Base-by-base conservation (phyloP, 2,329 filamentous ascomycete genomes). In the Xenosphaeropsis pyriputrescens region DNA sequence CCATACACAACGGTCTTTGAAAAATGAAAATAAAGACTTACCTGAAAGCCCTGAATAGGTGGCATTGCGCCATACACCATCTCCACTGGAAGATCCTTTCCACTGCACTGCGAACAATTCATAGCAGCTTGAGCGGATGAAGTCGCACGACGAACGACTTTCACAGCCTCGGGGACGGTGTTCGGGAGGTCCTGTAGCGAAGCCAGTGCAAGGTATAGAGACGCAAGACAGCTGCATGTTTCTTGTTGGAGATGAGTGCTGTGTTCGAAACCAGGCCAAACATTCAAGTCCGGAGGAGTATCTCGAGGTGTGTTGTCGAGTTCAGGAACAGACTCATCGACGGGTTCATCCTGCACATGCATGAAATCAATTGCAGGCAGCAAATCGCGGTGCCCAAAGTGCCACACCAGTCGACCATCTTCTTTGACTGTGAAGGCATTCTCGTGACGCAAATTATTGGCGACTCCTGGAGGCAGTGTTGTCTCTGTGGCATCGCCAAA, bases 31-130 rank as follows among this genome's bases (percentile, higher is more conserved):
- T 26, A 26, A 11, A 6, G 12, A 26, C 22, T 5, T 6, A 26
- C 22, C 22, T 77, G 73, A 43, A 72, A 69, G 19, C 60, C 47
- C 37, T 69, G 64, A 36, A 74, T 62, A 16, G 63, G 58, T 1
- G 60, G 57, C 1, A 56, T 51, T 19, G 53, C 44, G 5, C 64
- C 57, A 6, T 57, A 48, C 13, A 60, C 34, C 22, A 59, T 39
- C 26, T 26, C 22, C 22, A 26, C 22, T 9, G 22, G 22, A 26
- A 26, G 4, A 26, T 26, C 8, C 8, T 57, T 52, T 17, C 58
- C 54, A 36, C 62, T 64, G 55, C 73, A 78, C 13, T 53, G 45
- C 1, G 57, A 49, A 48, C 73, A 78, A 44, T 62, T 58, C 36
- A 74, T 61, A 14, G 65, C 62, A 29, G 68, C 56, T 50, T 74